Base-by-base conservation (phyloP, 2,329 filamentous ascomycete species). In the Colletotrichum caudatum region DNA sequence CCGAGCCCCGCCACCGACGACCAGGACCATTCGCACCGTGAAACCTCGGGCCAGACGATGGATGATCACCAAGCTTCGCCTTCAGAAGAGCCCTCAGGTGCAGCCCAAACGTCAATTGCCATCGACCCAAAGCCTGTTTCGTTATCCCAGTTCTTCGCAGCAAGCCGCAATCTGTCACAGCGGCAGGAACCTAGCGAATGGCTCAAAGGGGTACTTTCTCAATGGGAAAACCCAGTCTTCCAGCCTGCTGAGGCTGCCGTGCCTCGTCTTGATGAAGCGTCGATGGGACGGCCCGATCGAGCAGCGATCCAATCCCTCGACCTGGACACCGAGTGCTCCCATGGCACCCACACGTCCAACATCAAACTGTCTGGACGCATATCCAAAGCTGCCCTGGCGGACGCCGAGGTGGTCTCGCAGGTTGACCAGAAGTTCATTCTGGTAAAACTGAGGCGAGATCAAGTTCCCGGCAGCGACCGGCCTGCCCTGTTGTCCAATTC, bases 341-440 rank as follows among this genome's bases (percentile, higher is more conserved):
- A 60, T 20, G 29, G 8, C 9, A 48, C 39, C 26, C 46, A 66
- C 35, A 20, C 50, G 9, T 57, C 73, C 9, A 66, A 56, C 12
- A 59, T 71, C 33, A 69, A 51, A 9, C 66, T 83, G 4, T 75
- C 80, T 39, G 82, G 84, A 0, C 83, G 84, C 14, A 80, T 98
- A 1, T 93, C 91, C 0, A 93, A 91, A 74, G 77, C 83, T 5
- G 86, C 86, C 0, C 82, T 98, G 11, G 78, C 80, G 1, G 78
- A 81, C 9, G 93, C 93, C 0, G 82, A 88, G 60, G 84, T 97
- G 0, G 87, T 99, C 53, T 87, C 90, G 0, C 96, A 99, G 77
- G 92, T 99, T 1, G 95, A 98, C 78, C 86, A 84, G 18, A 99
- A 99, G 79, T 99, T 97, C 78, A 92, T 99, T 20, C 82, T 99